Base-by-base conservation (phyloP, 306 rosid species). In the Purshia tridentata region DNA sequence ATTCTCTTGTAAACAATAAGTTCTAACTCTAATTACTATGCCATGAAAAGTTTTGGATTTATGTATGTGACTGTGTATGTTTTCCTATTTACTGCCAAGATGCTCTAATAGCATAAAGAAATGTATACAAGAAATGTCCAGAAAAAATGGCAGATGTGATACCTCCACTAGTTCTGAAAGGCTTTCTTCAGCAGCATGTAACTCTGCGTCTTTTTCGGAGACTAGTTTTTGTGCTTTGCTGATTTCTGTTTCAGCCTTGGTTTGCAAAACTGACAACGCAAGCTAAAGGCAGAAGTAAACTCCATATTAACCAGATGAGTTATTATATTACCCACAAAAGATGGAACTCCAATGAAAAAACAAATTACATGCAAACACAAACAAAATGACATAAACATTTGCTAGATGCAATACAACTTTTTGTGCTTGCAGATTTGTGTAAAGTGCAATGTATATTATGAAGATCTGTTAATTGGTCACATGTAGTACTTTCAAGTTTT, bases 91-190 rank as follows among this genome's bases (percentile, higher is more conserved):
- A 69, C 63, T 71, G 70, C 64, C 72, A 73, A 73, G 76, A 55
- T 59, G 39, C 65, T 14, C 72, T n/a, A 13, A 82, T 67, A 73
- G 64, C 48, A 72, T 22, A 40, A 46, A 45, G 72, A 60, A 41
- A 71, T 18, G 5, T 11, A 40, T 11, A 45, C 53, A 72, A 37
- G 40, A 41, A 65, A 72, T 8, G 76, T 78, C 72, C 42, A 59
- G 70, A 49, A 78, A 78, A 81, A 47, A 65, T 72, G 18, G 78
- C 61, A 78, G 68, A 78, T 59, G 77, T 15, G 8, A 66, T 82
- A 94, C 96, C 98, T 91, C 98, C 78, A 86, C 86, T 41, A 94
- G 87, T 72, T 87, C 98, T 56, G 91, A 81, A 76, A 94, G 95
- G 75, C 90, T 86, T 78, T 88, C 97, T 77, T 91, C 98, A 77